Conservation (phyloP, 140 eudicot genomes). For the Erigeron philadelphicus region DNA sequence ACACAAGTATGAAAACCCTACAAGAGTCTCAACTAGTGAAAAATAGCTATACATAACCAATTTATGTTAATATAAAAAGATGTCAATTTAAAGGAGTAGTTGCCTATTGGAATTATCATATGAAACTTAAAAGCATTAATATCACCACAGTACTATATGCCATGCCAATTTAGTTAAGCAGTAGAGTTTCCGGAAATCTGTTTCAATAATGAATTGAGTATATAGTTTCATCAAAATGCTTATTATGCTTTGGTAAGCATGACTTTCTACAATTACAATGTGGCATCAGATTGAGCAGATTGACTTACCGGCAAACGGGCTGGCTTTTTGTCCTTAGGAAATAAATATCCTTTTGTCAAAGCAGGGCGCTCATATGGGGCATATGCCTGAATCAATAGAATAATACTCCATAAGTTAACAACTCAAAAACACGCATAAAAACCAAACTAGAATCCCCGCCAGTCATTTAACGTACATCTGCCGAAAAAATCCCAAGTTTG, state of each 20-base stretch:
- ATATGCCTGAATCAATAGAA: slow-evolving; percentile 52
- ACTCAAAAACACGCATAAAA: neutral
- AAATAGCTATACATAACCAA: neutral
- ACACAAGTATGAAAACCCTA: slow-evolving; percentile 99
- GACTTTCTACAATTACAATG: neutral
- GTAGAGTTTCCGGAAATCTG: neutral
- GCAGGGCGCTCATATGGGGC: slow-evolving; percentile 99
- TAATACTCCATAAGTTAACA: neutral
- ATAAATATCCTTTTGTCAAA: slow-evolving; percentile 81
- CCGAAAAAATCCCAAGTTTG: no score
- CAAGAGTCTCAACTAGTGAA: slow-evolving; percentile 19
- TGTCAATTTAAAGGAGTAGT: slow-evolving; percentile 6
- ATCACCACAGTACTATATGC: neutral
- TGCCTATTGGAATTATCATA: slow-evolving; percentile 4
- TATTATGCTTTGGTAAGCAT: neutral
- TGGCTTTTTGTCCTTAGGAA: slow-evolving; percentile 83
- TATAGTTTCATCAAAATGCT: neutral
- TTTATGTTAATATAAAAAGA: neutral
- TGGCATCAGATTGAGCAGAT: slow-evolving; percentile 8
- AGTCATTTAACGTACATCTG: neutral
- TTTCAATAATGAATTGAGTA: neutral
- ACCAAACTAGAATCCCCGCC: slow-evolving; percentile 1
- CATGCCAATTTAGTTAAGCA: neutral
- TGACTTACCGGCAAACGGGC: slow-evolving; percentile 87
- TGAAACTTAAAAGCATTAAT: slow-evolving; percentile 17